phyloP scores from a whole-genome alignment of 177 flowering plant genomes.

The Vitis hybrid region DNA sequence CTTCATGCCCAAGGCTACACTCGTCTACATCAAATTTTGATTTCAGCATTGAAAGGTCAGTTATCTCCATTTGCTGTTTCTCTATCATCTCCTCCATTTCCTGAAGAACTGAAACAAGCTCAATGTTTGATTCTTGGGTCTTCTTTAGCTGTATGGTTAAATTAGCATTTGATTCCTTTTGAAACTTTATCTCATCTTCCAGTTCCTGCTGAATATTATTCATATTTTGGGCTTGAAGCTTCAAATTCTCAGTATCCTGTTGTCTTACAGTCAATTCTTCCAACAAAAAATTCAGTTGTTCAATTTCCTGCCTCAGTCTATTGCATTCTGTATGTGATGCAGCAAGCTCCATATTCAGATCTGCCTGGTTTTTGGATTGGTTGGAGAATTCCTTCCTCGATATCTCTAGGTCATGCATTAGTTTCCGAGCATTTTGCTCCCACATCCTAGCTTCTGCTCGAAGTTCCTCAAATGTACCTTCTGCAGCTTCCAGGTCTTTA shows the following conservation, averaged over 20 bases:
- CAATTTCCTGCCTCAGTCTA: constrained; percentile 18
- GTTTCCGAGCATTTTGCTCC: constrained; percentile 24
- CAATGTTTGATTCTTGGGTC: constrained; percentile 27
- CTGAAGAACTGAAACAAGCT: constrained; percentile 27
- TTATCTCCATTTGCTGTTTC: constrained; percentile 16
- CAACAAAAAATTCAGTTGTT: constrained; percentile 12
- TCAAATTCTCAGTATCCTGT: constrained; percentile 4
- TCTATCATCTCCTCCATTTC: constrained; percentile 26
- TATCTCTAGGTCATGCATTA: constrained; percentile 14
- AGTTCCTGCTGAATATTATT: constrained; percentile 10
- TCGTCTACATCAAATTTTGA: constrained; percentile 1
- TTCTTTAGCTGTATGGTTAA: constrained; percentile 19
- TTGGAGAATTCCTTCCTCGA: constrained; percentile 11
- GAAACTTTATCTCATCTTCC: constrained; percentile 26
- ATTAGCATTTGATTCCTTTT: constrained; percentile 15
- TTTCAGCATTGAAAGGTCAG: background rate
- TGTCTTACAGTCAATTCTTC: constrained; percentile 10
- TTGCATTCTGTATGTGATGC: constrained; percentile 14
- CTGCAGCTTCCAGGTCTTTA: constrained; percentile 18
- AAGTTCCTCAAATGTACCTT: constrained; percentile 13
- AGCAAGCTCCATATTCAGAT: constrained; percentile 19
- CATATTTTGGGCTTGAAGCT: constrained; percentile 12
- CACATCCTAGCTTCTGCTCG: constrained; percentile 27
- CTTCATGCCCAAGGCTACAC: constrained; percentile 1
- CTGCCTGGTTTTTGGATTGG: constrained; percentile 13